A percentile compares a stretch with the other conserved stretches of the same genome.
These are phyloP conservation scores for Lyophyllum atratum DNA, from an alignment of 768 basidiomycete genomes.

Conservation along the genomic window DNA sequence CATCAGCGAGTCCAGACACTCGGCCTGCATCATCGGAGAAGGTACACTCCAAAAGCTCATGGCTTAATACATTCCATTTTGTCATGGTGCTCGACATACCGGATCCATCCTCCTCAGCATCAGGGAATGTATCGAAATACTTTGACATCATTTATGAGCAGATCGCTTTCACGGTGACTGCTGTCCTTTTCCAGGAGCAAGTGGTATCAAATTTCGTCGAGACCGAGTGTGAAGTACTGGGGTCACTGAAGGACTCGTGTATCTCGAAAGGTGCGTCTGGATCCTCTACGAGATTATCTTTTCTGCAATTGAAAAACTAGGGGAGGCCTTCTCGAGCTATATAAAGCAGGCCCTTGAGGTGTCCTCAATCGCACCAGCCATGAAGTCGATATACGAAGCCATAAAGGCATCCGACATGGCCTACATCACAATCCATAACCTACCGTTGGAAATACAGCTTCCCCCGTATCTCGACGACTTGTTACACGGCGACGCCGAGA, in stretches of 20 bases:
- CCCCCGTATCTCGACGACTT: conserved; percentile 79
- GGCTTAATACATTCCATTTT: conserved; percentile 82
- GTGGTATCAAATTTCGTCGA: conserved; percentile 86
- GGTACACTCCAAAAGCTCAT: conserved; percentile 35
- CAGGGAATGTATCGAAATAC: conserved; percentile 75
- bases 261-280: conserved; percentile 56
- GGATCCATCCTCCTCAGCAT: conserved; percentile 84
- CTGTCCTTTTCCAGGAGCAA: conserved; percentile 92
- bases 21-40: conserved; percentile 37
- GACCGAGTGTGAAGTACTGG: conserved; percentile 71
- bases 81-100: conserved; percentile 87
- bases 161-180: conserved; percentile 86
- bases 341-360: conserved; percentile 56
- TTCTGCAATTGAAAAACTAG: conserved; percentile 33
- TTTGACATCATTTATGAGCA: conserved; percentile 89
- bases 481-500: conserved; percentile 61
- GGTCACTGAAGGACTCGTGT: conserved; percentile 69
- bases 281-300: conserved; percentile 8
- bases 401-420: conserved; percentile 78
- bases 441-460: conserved; percentile 84
- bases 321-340: conserved; percentile 59
- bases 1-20: conserved; percentile 27
- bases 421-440: conserved; percentile 73
- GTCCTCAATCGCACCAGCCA: conserved; percentile 77
- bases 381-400: conserved; percentile 78